These are phyloP conservation scores for Phialocephala sp. DNA, from an alignment of 2,329 filamentous ascomycete genomes.

Conservation along the genomic window DNA sequence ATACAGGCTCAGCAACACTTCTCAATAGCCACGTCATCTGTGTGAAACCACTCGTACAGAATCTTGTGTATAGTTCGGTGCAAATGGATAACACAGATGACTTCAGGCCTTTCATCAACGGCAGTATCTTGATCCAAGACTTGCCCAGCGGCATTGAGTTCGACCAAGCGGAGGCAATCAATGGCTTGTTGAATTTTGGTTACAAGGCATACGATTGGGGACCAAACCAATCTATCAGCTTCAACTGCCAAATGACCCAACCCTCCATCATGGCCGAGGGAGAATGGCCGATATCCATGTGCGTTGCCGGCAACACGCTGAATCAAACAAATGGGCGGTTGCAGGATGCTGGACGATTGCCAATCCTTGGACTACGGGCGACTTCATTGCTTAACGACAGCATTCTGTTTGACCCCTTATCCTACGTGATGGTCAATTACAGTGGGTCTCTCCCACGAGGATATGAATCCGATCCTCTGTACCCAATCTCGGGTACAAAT, in stretches of 20 bases:
- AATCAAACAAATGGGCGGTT: not conserved
- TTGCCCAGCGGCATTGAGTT: not conserved
- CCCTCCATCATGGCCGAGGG: not conserved
- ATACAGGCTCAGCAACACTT: constrained; percentile 5
- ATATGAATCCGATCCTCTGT: not conserved
- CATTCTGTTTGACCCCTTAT: constrained; percentile 10
- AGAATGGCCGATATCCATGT: constrained; percentile 18
- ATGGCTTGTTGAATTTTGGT: not conserved
- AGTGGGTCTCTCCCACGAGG: not conserved
- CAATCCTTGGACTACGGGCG: not conserved
- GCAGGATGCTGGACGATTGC: not conserved
- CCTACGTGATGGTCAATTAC: constrained; percentile 16
- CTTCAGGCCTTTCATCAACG: not conserved
- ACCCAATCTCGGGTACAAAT: not conserved
- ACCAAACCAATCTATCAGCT: not conserved
- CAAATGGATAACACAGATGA: not conserved
- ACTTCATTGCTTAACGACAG: constrained; percentile 2
- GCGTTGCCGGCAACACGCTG: constrained; percentile 9
- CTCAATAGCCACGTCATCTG: constrained; percentile 17
- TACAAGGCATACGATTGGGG: not conserved
- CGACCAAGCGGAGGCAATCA: not conserved
- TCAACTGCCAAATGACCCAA: not conserved
- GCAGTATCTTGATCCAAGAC: not conserved
- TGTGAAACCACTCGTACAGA: not conserved
- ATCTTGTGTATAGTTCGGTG: not conserved